phyloP scores from a whole-genome alignment of 1,284 basidiomycete genomes.

The Termitomyces sp. region DNA sequence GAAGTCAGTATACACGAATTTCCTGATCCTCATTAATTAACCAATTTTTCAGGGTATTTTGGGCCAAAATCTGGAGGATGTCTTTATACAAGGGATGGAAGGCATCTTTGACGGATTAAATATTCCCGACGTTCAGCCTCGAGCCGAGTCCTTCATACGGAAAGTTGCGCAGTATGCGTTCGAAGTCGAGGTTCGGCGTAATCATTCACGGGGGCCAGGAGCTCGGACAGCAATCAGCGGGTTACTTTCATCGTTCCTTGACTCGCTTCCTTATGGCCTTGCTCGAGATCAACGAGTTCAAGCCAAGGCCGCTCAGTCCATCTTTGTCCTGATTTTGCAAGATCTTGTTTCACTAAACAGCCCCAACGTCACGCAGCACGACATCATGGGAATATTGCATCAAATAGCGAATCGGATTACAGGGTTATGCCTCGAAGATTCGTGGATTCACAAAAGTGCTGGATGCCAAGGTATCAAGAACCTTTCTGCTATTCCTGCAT shows the following conservation, averaged over 20 bases:
- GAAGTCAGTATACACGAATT: slow-evolving; percentile 46
- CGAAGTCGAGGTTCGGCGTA: slow-evolving; percentile 56
- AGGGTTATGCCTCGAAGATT: slow-evolving; percentile 83
- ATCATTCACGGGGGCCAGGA: slow-evolving; percentile 47
- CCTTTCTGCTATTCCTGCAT: slow-evolving; percentile 65
- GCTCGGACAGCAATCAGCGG: slow-evolving; percentile 56
- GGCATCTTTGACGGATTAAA: slow-evolving; percentile 79
- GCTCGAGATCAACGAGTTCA: slow-evolving; percentile 62
- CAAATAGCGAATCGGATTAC: slow-evolving; percentile 78
- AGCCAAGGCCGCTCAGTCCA: slow-evolving; percentile 51
- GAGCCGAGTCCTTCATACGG: slow-evolving; percentile 65
- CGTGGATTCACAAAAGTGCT: slow-evolving; percentile 84
- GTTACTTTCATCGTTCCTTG: slow-evolving; percentile 69
- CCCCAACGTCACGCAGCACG: slow-evolving; percentile 42
- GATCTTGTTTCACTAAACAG: slow-evolving; percentile 61
- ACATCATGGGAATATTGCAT: slow-evolving; percentile 64
- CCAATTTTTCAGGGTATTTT: slow-evolving; percentile 52
- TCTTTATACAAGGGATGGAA: slow-evolving; percentile 69
- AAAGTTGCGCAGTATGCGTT: slow-evolving; percentile 71
- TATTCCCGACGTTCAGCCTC: slow-evolving; percentile 62
- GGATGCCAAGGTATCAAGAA: slow-evolving; percentile 83
- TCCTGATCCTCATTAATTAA: slow-evolving; percentile 6
- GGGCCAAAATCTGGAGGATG: slow-evolving; percentile 71
- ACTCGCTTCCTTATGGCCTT: slow-evolving; percentile 69
- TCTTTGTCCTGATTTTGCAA: slow-evolving; percentile 60